phyloP scores from a whole-genome alignment of 2,329 filamentous ascomycete species.

The Leptodontidium sp. region DNA sequence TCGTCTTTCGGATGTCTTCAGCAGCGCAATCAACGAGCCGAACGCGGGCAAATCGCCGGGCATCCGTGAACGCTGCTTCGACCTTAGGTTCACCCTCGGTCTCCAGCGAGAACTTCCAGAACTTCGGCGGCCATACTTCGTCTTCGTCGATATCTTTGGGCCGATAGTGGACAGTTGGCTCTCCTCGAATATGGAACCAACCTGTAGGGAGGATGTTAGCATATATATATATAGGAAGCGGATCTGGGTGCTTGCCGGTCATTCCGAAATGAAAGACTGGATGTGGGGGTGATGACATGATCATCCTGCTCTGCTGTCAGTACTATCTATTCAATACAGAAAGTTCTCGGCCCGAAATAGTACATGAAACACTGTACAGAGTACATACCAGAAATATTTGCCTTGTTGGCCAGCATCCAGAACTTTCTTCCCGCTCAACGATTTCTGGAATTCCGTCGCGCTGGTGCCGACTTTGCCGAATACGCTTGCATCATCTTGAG shows the following conservation, averaged over 20 bases:
- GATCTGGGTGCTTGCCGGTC: constrained; percentile 56
- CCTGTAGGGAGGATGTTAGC: constrained; percentile 49
- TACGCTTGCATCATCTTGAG: constrained; percentile 82
- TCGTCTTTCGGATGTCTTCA: constrained; percentile 75
- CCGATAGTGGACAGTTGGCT: constrained; percentile 83
- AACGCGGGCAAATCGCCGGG: constrained; percentile 80
- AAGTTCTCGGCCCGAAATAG: not conserved
- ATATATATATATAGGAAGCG: not conserved
- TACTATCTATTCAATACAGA: not conserved
- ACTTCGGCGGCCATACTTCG: constrained; percentile 85
- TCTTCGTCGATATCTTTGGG: constrained; percentile 61
- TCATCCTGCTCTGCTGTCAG: constrained; percentile 57
- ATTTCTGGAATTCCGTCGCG: constrained; percentile 75
- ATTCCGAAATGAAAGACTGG: constrained; percentile 88
- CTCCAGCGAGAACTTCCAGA: constrained; percentile 84
- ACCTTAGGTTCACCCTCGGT: constrained; percentile 62
- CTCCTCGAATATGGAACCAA: constrained; percentile 88
- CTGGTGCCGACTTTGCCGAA: constrained; percentile 92
- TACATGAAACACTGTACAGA: not conserved
- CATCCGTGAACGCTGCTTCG: constrained; percentile 83
- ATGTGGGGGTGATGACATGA: constrained; percentile 81
- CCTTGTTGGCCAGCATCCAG: constrained; percentile 81
- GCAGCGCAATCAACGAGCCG: constrained; percentile 83
- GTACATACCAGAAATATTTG: constrained; percentile 87
- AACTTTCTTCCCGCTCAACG: constrained; percentile 77